These are phyloP conservation scores for Ascoidea asiatica DNA, from an alignment of 805 yeast genomes.

Conservation along the genomic window DNA sequence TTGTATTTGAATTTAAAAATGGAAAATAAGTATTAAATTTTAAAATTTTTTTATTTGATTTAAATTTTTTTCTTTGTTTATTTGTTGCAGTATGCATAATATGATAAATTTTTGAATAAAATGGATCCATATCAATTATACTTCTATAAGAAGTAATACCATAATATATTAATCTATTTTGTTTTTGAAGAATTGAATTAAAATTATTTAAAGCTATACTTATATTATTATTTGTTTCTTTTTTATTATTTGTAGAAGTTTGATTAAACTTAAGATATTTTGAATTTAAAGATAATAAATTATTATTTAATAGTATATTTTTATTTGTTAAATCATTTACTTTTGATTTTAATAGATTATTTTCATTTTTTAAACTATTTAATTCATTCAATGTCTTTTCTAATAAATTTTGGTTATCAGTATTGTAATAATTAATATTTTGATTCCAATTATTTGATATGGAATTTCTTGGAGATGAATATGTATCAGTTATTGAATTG, in stretches of 20 bases:
- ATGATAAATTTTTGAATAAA: conserved; percentile 8
- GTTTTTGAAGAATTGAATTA: conserved; percentile 4
- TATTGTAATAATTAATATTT: no score
- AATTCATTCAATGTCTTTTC: no score
- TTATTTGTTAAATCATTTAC: not conserved
- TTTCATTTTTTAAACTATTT: no score
- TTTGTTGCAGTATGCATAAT: conserved; percentile 6
- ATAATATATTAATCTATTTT: conserved; percentile 8
- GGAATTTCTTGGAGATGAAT: no score
- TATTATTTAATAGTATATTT: no score
- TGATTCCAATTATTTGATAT: no score
- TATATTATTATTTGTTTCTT: not conserved
- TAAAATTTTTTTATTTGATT: conserved; percentile 1
- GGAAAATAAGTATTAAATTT: conserved; percentile 6
- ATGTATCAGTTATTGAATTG: no score
- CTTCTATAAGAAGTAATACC: conserved; percentile 10
- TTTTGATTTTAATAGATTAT: no score
- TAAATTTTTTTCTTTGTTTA: conserved; percentile 7
- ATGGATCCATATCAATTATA: conserved; percentile 5
- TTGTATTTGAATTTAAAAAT: conserved; percentile 1
- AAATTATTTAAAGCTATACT: conserved; percentile 1
- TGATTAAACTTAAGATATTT: not conserved
- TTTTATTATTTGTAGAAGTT: not conserved
- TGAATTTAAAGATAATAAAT: no score
- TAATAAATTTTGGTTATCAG: not conserved